Percentiles rank a stretch among this genome's conserved stretches.
Evolutionary conservation across 805 yeast species (phyloP).

Genomic region (Lachancea lanzarotensis): DNA sequence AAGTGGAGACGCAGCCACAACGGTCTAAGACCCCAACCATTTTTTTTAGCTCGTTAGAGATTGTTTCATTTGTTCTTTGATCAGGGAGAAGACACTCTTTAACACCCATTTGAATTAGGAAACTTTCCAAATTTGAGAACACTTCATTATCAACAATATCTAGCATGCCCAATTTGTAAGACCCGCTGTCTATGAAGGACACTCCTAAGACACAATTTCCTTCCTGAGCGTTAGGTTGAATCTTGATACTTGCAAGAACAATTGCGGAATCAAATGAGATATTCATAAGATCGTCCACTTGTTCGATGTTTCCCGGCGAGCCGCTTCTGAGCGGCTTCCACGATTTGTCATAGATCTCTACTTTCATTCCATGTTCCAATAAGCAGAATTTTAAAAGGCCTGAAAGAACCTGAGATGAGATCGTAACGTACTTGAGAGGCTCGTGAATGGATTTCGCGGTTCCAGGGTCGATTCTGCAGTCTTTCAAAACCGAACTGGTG

Average conservation of each 20-base stretch:
- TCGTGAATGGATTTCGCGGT: constrained; percentile 36
- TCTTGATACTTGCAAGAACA: constrained; percentile 41
- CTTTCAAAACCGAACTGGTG: constrained; percentile 74
- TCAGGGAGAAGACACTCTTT: constrained; percentile 70
- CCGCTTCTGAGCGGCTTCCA: constrained; percentile 60
- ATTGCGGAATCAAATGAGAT: constrained; percentile 44
- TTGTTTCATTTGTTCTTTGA: constrained; percentile 18
- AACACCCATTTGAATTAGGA: constrained; percentile 81
- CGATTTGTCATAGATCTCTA: constrained; percentile 68
- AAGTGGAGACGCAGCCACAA: constrained; percentile 68
- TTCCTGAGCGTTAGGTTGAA: constrained; percentile 30
- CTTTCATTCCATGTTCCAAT: constrained; percentile 63
- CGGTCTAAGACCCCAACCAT: constrained; percentile 67
- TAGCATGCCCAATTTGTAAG: constrained; percentile 57
- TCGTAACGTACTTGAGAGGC: constrained; percentile 50
- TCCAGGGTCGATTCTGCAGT: constrained; percentile 29
- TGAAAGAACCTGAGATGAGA: constrained; percentile 68
- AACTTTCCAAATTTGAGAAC: constrained; percentile 77
- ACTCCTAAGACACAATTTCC: constrained; percentile 56
- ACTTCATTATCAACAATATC: constrained; percentile 86
- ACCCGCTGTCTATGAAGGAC: constrained; percentile 69
- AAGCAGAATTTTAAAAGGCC: constrained; percentile 60
- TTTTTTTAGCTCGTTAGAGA: constrained; percentile 46
- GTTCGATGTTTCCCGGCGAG: constrained; percentile 85
- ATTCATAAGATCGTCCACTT: constrained; percentile 62